phyloP scores from a whole-genome alignment of 768 basidiomycete species.

The Cubamyces sp. region DNA sequence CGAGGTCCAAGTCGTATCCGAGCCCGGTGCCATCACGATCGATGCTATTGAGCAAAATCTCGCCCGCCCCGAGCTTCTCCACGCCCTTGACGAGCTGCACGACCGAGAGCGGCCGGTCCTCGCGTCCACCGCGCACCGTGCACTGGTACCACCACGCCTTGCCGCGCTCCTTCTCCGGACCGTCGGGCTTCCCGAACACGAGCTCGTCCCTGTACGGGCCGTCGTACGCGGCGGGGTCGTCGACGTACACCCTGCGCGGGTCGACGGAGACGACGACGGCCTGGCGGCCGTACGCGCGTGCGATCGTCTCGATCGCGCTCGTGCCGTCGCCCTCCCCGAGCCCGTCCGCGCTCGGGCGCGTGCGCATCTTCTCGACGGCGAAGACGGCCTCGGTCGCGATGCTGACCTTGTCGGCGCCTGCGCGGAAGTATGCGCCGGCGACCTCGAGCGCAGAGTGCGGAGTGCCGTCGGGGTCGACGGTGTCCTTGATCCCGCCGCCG shows the following conservation, averaged over 20 bases:
- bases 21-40: constrained; percentile 87
- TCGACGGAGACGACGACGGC: constrained; percentile 98
- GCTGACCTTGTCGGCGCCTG: constrained; percentile 97
- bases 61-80: constrained; percentile 91
- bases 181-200: constrained; percentile 47
- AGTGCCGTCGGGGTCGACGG: constrained; percentile 94
- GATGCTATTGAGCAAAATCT: constrained; percentile 94
- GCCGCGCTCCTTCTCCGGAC: constrained; percentile 59
- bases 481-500: constrained; percentile 97
- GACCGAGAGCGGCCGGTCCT: constrained; percentile 80
- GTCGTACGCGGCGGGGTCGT: constrained; percentile 60
- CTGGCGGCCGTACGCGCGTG: constrained; percentile 87
- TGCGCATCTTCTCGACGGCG: constrained; percentile 83
- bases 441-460: constrained; percentile 87
- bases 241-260: constrained; percentile 84
- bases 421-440: constrained; percentile 94
- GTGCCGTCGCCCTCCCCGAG: constrained; percentile 61
- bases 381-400: constrained; percentile 96
- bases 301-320: constrained; percentile 93
- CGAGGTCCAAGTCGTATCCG: constrained; percentile 88
- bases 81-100: constrained; percentile 90
- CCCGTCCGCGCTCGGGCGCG: constrained; percentile 36
- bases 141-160: constrained; percentile 99
- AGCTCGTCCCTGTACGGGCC: constrained; percentile 72
- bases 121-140: constrained; percentile 93